Conservation (phyloP, 805 yeast species). For the Lachancea nothofagi region DNA sequence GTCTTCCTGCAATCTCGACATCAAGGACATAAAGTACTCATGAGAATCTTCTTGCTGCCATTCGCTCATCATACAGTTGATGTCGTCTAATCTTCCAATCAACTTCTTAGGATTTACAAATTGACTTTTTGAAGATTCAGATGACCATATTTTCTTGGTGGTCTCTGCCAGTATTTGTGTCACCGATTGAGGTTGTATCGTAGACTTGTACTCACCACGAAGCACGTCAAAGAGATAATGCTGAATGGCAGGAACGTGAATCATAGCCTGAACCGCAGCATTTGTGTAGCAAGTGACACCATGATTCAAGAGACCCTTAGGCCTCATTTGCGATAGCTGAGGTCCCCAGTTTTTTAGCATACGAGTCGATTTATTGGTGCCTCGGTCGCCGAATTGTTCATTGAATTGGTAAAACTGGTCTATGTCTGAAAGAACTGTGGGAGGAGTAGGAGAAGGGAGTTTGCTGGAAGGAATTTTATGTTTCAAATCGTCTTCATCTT, state of each 20-base stretch:
- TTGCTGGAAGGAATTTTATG: conserved; percentile 21
- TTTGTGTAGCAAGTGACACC: conserved; percentile 98
- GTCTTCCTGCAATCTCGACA: conserved; percentile 86
- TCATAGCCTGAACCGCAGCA: conserved; percentile 84
- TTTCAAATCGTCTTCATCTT: conserved; percentile 30
- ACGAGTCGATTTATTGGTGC: conserved; percentile 53
- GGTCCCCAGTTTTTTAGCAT: conserved; percentile 68
- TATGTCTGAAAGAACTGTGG: conserved; percentile 43
- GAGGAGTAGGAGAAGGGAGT: conserved; percentile 12
- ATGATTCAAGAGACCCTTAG: conserved; percentile 75
- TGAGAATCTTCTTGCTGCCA: conserved; percentile 99
- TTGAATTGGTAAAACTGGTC: conserved; percentile 51
- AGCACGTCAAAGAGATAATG: conserved; percentile 71
- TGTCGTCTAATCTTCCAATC: conserved; percentile 66
- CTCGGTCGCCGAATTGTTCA: conserved; percentile 55
- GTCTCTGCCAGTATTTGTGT: conserved; percentile 64
- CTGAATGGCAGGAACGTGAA: conserved; percentile 87
- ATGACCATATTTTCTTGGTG: conserved; percentile 60
- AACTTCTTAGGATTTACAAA: conserved; percentile 72
- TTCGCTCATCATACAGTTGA: conserved; percentile 92
- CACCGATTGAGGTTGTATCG: conserved; percentile 52
- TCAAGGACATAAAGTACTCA: conserved; percentile 89
- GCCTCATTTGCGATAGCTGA: conserved; percentile 41
- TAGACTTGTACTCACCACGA: conserved; percentile 44
- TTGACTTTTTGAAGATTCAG: conserved; percentile 39